Percentiles rank a stretch among this genome's conserved stretches.
These are phyloP conservation scores for Rugosomyces carneus DNA, from an alignment of 1,284 basidiomycete genomes.

Conservation along the genomic window DNA sequence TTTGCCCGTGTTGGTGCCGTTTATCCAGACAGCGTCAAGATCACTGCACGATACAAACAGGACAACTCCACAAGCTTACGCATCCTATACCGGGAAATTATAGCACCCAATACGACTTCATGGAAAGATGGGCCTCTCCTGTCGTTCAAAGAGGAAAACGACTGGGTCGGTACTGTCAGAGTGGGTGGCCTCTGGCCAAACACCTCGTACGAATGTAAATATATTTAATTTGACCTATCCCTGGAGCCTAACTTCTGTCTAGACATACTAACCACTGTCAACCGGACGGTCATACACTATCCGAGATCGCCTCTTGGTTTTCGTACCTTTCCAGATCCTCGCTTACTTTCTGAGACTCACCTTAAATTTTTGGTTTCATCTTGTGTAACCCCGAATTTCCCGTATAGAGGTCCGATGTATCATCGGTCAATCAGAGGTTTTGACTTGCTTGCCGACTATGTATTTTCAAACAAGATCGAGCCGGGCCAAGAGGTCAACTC, in stretches of 20 bases:
- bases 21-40: constrained; percentile 55
- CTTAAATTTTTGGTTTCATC: constrained; percentile 65
- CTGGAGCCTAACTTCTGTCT: not conserved
- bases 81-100: constrained; percentile 42
- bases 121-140: constrained; percentile 55
- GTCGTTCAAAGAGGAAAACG: constrained; percentile 38
- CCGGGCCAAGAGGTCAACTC: constrained; percentile 16
- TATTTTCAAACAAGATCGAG: constrained; percentile 22
- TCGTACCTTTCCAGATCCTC: constrained; percentile 65
- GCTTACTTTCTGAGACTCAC: constrained; percentile 43
- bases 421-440: constrained; percentile 58
- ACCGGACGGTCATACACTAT: constrained; percentile 43
- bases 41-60: constrained; percentile 54
- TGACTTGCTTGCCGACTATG: constrained; percentile 56
- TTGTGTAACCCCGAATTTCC: constrained; percentile 61
- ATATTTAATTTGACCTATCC: not conserved
- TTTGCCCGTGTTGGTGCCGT: constrained; percentile 69
- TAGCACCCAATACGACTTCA: constrained; percentile 14
- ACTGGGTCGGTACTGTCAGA: constrained; percentile 61
- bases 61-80: constrained; percentile 26
- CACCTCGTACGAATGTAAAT: constrained; percentile 70
- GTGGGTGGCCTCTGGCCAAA: constrained; percentile 62
- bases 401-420: constrained; percentile 48
- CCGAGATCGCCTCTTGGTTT: constrained; percentile 49
- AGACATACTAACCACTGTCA: constrained; percentile 48